A percentile compares a stretch with the other conserved stretches of the same genome.
Evolutionary conservation across 2,329 filamentous ascomycete species (phyloP).

Genomic region (Aspergillus sp.): DNA sequence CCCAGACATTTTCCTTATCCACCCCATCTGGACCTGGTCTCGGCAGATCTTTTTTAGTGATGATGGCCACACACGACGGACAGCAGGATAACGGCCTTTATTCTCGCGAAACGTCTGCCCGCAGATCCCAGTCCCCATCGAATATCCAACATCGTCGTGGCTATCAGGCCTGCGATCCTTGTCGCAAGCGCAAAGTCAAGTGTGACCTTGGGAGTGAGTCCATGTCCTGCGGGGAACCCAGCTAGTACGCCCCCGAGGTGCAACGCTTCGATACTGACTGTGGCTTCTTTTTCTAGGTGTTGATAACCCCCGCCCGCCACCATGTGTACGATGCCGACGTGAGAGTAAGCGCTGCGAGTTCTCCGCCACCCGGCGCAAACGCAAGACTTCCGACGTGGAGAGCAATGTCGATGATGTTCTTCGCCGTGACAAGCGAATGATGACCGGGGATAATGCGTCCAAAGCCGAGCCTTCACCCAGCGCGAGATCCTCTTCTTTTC

Average conservation of each 20-base stretch:
- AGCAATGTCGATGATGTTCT: conserved; percentile 43
- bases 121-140: conserved; percentile 34
- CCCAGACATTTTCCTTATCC: conserved; percentile 18
- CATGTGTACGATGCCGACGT: conserved; percentile 87
- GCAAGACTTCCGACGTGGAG: conserved; percentile 62
- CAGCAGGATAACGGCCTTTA: conserved; percentile 19
- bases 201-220: conserved; percentile 49
- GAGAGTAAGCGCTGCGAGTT: conserved; percentile 98
- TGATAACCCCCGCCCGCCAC: conserved; percentile 90
- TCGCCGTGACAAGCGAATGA: conserved; percentile 53
- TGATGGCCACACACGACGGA: conserved; percentile 20
- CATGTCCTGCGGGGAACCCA: conserved; percentile 1
- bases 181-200: conserved; percentile 51
- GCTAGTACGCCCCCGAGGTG: not conserved
- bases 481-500: conserved; percentile 27
- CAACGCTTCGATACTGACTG: not conserved
- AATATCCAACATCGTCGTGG: conserved; percentile 44
- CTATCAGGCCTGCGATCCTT: conserved; percentile 51
- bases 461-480: conserved; percentile 24
- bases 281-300: conserved; percentile 51
- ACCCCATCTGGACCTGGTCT: conserved; percentile 15
- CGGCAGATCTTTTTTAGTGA: conserved; percentile 16
- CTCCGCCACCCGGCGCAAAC: conserved; percentile 88
- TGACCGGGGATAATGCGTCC: conserved; percentile 45
- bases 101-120: conserved; percentile 18